Base-by-base conservation (phyloP, 176 grass and related monocot genomes). In the Oryza meridionalis region DNA sequence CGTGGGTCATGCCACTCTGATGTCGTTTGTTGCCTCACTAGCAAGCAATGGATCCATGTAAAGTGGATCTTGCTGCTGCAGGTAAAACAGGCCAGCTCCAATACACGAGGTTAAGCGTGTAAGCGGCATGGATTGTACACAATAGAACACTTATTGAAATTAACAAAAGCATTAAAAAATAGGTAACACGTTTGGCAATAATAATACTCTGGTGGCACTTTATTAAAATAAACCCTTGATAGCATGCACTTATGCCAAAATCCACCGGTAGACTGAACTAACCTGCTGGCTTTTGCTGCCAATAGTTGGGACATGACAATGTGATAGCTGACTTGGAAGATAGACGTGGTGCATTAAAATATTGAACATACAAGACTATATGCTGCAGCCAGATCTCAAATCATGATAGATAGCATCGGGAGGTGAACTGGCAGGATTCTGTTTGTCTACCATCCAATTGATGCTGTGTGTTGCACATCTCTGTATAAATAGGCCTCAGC, bases 271-370 rank as follows among this genome's bases (percentile, higher is more conserved):
- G 37, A 69, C 19, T 29, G 51, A 61, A 82, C 86, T 70, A 58
- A 55, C 51, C 7, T 77, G 72, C 44, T 71, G 86, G 69, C 77
- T 83, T 67, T 83, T 83, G 80, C 51, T 65, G 19, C 65, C 31
- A 78, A 45, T 83, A 72, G 75, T 69, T 47, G 73, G 80, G 47
- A 21, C 80, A 88, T 63, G 22, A 29, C 40, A 85, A 40, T 65
- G 67, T 79, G 75, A 64, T 84, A 71, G 24, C 50, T 35, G 38
- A 78, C 43, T 64, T 27, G 42, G 9, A 81, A 15, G 42, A 64
- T 31, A 71, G 70, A 16, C 55, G 51, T 13, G 2, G 0, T 37
- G 45, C 11, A 38, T 33, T 81, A 64, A 78, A 67, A 66, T 73
- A 66, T 0, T 44, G 27, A 27, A 55, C 13, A 22, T 11, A 38